phyloP scores from a whole-genome alignment of 179 eudicot species.

The Patellifolia procumbens region DNA sequence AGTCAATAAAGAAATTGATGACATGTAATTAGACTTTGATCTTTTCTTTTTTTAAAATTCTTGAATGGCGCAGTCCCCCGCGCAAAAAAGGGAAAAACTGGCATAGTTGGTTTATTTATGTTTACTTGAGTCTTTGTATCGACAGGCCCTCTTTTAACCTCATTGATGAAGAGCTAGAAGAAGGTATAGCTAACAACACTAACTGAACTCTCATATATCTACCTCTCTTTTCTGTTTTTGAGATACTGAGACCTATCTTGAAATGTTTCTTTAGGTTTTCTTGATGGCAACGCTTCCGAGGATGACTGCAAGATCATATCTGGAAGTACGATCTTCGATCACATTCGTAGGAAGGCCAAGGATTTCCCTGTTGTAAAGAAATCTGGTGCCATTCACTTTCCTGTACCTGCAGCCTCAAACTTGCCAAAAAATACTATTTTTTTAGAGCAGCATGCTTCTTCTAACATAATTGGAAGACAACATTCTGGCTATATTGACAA shows the following conservation, averaged over 20 bases:
- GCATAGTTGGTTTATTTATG: neutral
- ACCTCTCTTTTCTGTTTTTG: slow-evolving; percentile 18
- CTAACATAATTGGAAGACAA: slow-evolving; percentile 29
- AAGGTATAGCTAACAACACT: slow-evolving; percentile 44
- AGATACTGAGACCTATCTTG: slow-evolving; percentile 17
- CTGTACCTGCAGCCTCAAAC: slow-evolving; percentile 46
- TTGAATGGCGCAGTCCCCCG: neutral
- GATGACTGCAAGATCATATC: slow-evolving; percentile 44
- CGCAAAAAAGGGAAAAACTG: neutral
- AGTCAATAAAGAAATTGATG: slow-evolving; percentile 29
- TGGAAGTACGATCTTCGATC: slow-evolving; percentile 38
- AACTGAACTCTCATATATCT: slow-evolving; percentile 16
- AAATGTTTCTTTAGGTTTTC: slow-evolving; percentile 27
- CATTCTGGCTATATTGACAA: slow-evolving; percentile 18
- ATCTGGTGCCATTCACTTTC: slow-evolving; percentile 41
- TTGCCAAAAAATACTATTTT: slow-evolving; percentile 43
- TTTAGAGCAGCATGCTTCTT: slow-evolving; percentile 44
- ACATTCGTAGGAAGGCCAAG: slow-evolving; percentile 51
- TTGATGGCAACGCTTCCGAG: slow-evolving; percentile 28
- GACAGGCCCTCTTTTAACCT: slow-evolving; percentile 91
- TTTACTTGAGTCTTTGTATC: slow-evolving; percentile 17
- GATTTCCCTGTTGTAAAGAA: slow-evolving; percentile 45
- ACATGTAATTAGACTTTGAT: slow-evolving; percentile 45
- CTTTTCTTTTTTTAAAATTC: neutral
- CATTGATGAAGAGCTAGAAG: slow-evolving; percentile 68